Evolutionary conservation across 2,329 filamentous ascomycete genomes (phyloP).

Genomic region (Raffaelea arxii): DNA sequence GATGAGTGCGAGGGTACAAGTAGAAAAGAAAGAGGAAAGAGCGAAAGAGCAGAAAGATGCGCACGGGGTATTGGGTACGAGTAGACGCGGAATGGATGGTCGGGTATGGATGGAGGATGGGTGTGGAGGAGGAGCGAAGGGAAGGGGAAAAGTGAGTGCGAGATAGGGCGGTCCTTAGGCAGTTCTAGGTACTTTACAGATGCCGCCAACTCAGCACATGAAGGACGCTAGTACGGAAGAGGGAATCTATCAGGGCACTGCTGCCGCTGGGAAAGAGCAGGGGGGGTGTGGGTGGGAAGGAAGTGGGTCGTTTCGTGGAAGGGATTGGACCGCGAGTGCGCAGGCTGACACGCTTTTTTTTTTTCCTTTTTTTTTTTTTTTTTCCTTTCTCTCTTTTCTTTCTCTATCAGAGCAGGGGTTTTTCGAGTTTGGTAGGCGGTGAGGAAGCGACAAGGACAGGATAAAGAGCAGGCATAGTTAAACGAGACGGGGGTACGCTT

Average conservation of each 20-base stretch:
- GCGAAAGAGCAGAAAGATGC: not conserved
- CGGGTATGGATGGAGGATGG: constrained; percentile 1
- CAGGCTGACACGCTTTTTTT: constrained; percentile 15
- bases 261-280: not conserved
- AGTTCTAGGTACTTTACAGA: constrained; percentile 8
- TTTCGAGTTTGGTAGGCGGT: too few species aligned
- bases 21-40: constrained; percentile 1
- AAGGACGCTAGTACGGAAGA: constrained; percentile 2
- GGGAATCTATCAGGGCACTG: constrained; percentile 7
- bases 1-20: not conserved
- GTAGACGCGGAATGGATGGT: constrained; percentile 9
- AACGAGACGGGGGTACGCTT: too few species aligned
- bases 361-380: not conserved
- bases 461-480: too few species aligned
- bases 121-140: constrained; percentile 4
- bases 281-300: constrained; percentile 1
- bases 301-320: constrained; percentile 3
- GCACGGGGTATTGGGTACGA: not conserved
- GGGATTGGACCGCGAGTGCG: constrained; percentile 13
- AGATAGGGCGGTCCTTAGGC: not conserved
- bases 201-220: constrained; percentile 4
- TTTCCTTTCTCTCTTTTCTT: not conserved
- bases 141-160: constrained; percentile 2
- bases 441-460: too few species aligned
- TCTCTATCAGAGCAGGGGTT: not conserved